Base-by-base conservation (phyloP, 768 basidiomycete genomes). In the Coprinellus aureogranulatus region DNA sequence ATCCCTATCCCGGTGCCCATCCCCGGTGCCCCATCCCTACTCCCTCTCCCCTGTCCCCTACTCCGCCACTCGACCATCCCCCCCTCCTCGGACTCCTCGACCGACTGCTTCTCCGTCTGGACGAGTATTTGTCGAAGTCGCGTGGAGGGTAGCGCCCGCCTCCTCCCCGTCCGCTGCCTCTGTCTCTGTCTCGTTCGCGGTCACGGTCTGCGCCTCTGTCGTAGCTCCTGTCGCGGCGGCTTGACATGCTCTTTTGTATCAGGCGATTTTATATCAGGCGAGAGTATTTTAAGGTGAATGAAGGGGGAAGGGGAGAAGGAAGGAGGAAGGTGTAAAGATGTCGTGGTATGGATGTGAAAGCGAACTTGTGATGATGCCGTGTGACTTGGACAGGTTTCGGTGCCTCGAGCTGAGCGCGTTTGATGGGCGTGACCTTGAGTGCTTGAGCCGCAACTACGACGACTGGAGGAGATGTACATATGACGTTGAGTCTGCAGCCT, bases 171-270 rank as follows among this genome's bases (percentile, higher is more conserved):
- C 34, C 34, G 34, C 34, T 34, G 66, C 67, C 66, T 59, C 53
- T n/a, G n/a, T n/a, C 47, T 61, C 75, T 67, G 52, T 79, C 77
- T 47, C 67, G 54, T 20, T 69, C 67, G 31, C 61, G 44, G 49
- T 68, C 67, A 22, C 65, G 64, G 53, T 69, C 57, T 40, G 48
- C 47, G 25, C 54, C 59, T 28, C 50, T 70, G 14, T 52, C 50
- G 12, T 26, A 10, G 65, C 85, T 86, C 62, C 85, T 71, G 64
- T 88, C 86, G 59, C 83, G 81, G 67, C 80, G 72, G 66, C 83
- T 77, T 62, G 79, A 69, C 60, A 84, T 83, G 44, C 71, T 55
- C 61, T 82, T 82, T 55, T 82, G 84, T 61, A 86, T 82, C 86
- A 88, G 85, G 61, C 56, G 48, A 31, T 34, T 52, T n/a, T 4